Evolutionary conservation across 345 rosid genomes (phyloP).

Genomic region (Brassica rapa): DNA sequence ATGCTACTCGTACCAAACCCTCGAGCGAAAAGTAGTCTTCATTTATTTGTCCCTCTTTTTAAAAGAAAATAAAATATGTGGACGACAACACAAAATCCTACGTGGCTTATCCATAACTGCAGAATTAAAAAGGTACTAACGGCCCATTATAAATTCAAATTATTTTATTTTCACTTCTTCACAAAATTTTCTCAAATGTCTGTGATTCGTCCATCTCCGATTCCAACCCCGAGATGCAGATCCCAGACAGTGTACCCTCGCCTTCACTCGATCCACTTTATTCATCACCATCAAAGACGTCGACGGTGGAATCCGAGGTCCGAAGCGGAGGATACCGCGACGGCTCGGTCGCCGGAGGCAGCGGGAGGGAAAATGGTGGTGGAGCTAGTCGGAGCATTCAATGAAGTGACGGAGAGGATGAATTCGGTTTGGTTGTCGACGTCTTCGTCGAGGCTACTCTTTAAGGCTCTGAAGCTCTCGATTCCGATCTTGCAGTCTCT

Average conservation of each 20-base stretch:
- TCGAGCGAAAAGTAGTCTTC: not conserved
- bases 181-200: slow-evolving; percentile 27
- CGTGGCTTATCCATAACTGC: slow-evolving; percentile 42
- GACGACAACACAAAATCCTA: slow-evolving; percentile 30
- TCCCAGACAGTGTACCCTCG: slow-evolving; percentile 11
- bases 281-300: slow-evolving; percentile 2
- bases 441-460: slow-evolving; percentile 73
- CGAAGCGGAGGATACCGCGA: slow-evolving; percentile 19
- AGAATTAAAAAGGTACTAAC: not conserved
- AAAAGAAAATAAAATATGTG: slow-evolving; percentile 19
- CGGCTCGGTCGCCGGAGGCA: slow-evolving; percentile 55
- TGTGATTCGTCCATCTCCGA: slow-evolving; percentile 30
- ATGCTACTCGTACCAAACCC: not conserved
- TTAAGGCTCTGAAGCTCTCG: slow-evolving; percentile 82
- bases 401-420: slow-evolving; percentile 83
- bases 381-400: slow-evolving; percentile 94
- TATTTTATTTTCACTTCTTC: not conserved
- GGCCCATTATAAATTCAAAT: slow-evolving; percentile 22
- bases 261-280: slow-evolving; percentile 10
- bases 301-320: slow-evolving; percentile 34
- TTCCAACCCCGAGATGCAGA: slow-evolving; percentile 35
- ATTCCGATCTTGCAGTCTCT: slow-evolving; percentile 72
- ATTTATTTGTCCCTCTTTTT: not conserved
- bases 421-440: slow-evolving; percentile 78
- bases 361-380: slow-evolving; percentile 96